phyloP scores from a whole-genome alignment of 2,329 filamentous ascomycete genomes.

The Calonectria leucothoes region DNA sequence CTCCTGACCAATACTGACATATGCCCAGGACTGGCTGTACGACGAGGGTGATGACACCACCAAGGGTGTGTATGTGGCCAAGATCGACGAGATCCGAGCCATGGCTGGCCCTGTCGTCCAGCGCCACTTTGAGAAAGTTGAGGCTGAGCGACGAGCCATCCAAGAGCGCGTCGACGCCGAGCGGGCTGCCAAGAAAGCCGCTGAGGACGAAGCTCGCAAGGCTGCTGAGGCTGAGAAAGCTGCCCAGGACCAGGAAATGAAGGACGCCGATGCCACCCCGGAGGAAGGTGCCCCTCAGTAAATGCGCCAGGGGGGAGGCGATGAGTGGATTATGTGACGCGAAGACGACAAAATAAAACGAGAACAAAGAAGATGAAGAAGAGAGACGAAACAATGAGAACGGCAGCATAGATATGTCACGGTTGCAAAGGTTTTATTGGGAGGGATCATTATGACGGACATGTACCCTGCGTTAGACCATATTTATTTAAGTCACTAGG shows the following conservation, averaged over 20 bases:
- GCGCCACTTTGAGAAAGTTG: conserved; percentile 94
- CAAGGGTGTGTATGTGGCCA: conserved; percentile 93
- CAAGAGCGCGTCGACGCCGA: conserved; percentile 84
- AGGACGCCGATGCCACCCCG: conserved; percentile 67
- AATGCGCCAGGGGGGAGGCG: conserved; percentile 23
- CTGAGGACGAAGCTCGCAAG: conserved; percentile 67
- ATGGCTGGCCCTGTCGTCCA: conserved; percentile 92
- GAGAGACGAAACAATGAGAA: conserved; percentile 24
- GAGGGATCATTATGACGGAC: conserved; percentile 44
- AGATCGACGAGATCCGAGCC: conserved; percentile 94
- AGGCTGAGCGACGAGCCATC: conserved; percentile 83
- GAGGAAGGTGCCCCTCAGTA: conserved; percentile 61
- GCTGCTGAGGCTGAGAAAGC: conserved; percentile 64
- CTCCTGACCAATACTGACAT: conserved; percentile 17
- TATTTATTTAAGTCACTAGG: conserved; percentile 44
- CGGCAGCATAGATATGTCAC: conserved; percentile 29
- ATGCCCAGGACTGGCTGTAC: conserved; percentile 92
- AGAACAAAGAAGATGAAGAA: conserved; percentile 27
- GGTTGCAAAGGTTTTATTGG: conserved; percentile 42
- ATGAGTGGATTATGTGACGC: conserved; percentile 33
- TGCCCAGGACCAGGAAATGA: conserved; percentile 69
- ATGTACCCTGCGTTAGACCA: conserved; percentile 46
- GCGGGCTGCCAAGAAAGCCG: conserved; percentile 78
- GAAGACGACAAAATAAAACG: conserved; percentile 39
- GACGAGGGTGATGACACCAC: conserved; percentile 95